These are phyloP conservation scores for Leccinum pallidistipes DNA, from an alignment of 1,284 basidiomycete genomes.

Conservation along the genomic window DNA sequence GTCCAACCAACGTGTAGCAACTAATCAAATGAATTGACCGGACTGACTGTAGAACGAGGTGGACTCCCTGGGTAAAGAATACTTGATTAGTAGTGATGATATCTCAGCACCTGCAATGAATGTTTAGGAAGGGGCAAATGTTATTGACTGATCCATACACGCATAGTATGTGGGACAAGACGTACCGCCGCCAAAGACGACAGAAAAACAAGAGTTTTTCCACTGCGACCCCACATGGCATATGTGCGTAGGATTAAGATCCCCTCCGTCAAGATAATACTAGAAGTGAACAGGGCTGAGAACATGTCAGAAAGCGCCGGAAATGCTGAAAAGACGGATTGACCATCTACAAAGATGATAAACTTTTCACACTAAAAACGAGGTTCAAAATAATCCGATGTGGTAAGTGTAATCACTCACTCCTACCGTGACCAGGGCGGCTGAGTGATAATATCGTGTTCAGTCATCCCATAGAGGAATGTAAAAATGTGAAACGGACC, in stretches of 20 bases:
- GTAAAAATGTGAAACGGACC: conserved; percentile 21
- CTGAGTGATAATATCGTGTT: conserved; percentile 9
- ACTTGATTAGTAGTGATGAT: neutral
- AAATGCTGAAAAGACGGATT: neutral
- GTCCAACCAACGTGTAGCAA: neutral
- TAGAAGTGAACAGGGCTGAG: conserved; percentile 13
- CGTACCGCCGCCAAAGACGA: conserved; percentile 23
- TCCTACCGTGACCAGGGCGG: neutral
- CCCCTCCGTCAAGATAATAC: conserved; percentile 25
- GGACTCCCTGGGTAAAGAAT: neutral
- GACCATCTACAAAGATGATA: neutral
- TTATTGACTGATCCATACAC: neutral
- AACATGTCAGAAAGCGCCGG: neutral
- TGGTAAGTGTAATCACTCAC: conserved; percentile 8
- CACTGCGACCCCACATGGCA: conserved; percentile 27
- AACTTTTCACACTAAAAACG: conserved; percentile 10
- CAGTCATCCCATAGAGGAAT: neutral
- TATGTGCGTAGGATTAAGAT: conserved; percentile 16
- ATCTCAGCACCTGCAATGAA: neutral
- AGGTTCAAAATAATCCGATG: neutral
- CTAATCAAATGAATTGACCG: neutral
- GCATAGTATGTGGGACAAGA: neutral
- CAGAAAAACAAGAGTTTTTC: conserved; percentile 19
- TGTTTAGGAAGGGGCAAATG: conserved; percentile 5
- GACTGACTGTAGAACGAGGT: conserved; percentile 25